phyloP scores from a whole-genome alignment of 164 flowering plant genomes.

The Taxillus chinensis region DNA sequence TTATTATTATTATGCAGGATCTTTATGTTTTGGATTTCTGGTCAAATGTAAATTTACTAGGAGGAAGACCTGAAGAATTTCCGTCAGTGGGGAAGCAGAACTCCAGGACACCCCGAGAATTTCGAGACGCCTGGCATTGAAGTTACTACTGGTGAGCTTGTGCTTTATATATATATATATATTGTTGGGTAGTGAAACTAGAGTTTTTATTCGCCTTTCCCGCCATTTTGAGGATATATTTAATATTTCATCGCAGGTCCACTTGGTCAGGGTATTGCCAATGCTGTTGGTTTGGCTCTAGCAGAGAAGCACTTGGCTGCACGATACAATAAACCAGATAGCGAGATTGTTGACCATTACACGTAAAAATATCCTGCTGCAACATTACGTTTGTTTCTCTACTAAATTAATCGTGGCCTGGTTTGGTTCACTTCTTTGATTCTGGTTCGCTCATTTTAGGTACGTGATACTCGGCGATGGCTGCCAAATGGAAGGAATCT shows the following conservation, averaged over 20 bases:
- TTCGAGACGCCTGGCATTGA: slow-evolving; percentile 97
- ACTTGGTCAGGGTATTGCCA: slow-evolving; percentile 95
- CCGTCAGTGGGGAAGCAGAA: slow-evolving; percentile 98
- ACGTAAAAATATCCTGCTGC: slow-evolving; percentile 37
- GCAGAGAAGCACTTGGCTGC: slow-evolving; percentile 99
- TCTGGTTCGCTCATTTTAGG: slow-evolving; percentile 19
- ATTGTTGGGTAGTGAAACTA: background rate
- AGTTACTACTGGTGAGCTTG: slow-evolving; percentile 82
- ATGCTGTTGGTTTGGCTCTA: slow-evolving; percentile 96
- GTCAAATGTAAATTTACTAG: slow-evolving; percentile 16
- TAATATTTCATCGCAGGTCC: slow-evolving; percentile 47
- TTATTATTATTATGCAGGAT: background rate
- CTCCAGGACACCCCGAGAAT: slow-evolving; percentile 98
- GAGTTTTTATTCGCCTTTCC: background rate
- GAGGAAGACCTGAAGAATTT: slow-evolving; percentile 87
- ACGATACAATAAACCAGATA: slow-evolving; percentile 79
- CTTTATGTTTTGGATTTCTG: background rate
- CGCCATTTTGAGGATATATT: background rate
- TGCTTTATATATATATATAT: background rate
- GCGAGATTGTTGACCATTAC: slow-evolving; percentile 91
- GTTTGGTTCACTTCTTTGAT: no score
- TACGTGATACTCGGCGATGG: slow-evolving; percentile 90
- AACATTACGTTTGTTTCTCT: no score
- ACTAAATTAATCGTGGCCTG: no score
- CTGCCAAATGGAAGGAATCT: slow-evolving; percentile 95